phyloP scores from a whole-genome alignment of 371 early-diverging fungal genomes.

The Mucor irregularis region DNA sequence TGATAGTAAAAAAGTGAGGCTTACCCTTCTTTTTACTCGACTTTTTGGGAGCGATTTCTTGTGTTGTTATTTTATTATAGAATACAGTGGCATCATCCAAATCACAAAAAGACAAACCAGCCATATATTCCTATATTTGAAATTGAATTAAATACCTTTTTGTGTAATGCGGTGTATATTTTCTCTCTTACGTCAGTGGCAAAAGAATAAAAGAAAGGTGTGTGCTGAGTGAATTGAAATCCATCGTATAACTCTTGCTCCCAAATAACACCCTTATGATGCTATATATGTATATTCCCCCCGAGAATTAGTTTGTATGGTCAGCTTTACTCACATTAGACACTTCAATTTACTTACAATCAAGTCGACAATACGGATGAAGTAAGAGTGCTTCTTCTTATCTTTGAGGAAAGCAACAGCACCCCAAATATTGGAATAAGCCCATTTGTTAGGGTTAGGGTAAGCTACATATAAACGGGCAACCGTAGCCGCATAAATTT shows the following conservation, averaged over 20 bases:
- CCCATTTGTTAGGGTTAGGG: slow-evolving; percentile 72
- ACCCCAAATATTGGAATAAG: slow-evolving; percentile 78
- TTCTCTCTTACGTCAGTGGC: slow-evolving; percentile 70
- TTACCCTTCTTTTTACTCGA: slow-evolving; percentile 42
- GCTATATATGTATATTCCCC: no score
- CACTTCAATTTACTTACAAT: slow-evolving; percentile 55
- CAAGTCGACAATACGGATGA: slow-evolving; percentile 80
- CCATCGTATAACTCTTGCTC: slow-evolving; percentile 80
- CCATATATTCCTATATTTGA: slow-evolving; percentile 61
- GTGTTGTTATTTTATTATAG: slow-evolving; percentile 64
- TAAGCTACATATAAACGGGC: slow-evolving; percentile 85
- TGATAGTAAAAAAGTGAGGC: no score
- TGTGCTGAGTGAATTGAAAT: slow-evolving; percentile 71
- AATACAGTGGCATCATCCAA: slow-evolving; percentile 80
- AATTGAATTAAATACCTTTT: neutral
- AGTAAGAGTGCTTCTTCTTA: slow-evolving; percentile 60
- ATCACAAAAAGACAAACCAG: slow-evolving; percentile 87
- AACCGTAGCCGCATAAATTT: slow-evolving; percentile 84
- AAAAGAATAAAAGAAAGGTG: slow-evolving; percentile 88
- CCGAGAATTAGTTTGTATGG: no score
- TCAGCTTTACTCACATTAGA: no score
- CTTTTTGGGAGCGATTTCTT: slow-evolving; percentile 37
- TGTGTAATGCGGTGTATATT: neutral
- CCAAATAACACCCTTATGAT: slow-evolving; percentile 73
- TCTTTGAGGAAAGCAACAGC: slow-evolving; percentile 77